Base-by-base conservation (phyloP, 495 filamentous ascomycete species). In the Aspergillus saccharolyticus region DNA sequence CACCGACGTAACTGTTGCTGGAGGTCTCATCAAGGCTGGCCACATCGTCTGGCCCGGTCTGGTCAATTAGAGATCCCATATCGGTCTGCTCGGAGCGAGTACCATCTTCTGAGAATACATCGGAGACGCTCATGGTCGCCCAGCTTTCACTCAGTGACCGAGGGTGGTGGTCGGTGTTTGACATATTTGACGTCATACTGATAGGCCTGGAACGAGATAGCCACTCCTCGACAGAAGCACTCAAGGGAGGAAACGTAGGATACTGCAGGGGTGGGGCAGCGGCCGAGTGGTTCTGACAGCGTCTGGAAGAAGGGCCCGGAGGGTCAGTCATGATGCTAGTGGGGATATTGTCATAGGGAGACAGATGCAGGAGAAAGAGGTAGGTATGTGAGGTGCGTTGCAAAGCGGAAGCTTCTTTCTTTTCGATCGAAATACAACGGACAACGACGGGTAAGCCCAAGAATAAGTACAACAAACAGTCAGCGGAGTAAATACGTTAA, bases 151-250 rank as follows among this genome's bases (percentile, higher is more conserved):
- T 74, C 53, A 79, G 58, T 18, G 73, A 64, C 24, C 64, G 74
- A 25, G 63, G 30, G 6, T 61, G 48, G 33, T 65, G 61, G 4
- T 72, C 68, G 4, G 54, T 39, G 12, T 5, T 21, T 20, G 52
- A 46, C 18, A 49, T 56, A 44, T 66, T 68, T 67, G 70, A 73
- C 65, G 70, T 70, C 71, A 78, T 77, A 55, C 60, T 71, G 63
- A 71, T 69, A 7, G 72, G 74, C 52, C 73, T 69, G 47, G 76
- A 79, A 51, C 65, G 75, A 50, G 75, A 78, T 49, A 79, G 53
- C 74, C 74, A 77, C 74, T 78, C 73, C 59, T 78, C 70, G 8
- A 78, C 76, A 47, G 76, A 77, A 39, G 65, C 73, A 55, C 70
- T 71, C n/a, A 77, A 56, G 20, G 75, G 73, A 54, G 75, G 75